Evolutionary conservation across 306 rosid genomes (phyloP).

Genomic region (Rosa lucieae): DNA sequence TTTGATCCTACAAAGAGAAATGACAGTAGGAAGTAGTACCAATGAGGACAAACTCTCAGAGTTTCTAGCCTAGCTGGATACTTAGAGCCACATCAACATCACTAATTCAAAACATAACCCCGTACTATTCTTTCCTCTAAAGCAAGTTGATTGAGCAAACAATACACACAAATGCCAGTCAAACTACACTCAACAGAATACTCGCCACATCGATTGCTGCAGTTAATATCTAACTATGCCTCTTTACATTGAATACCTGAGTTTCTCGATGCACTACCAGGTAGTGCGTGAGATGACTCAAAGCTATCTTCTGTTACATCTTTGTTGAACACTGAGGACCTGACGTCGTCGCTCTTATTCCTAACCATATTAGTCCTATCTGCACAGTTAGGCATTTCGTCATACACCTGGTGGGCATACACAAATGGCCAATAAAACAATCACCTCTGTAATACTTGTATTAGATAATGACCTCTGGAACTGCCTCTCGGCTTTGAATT

Average conservation of each 20-base stretch:
- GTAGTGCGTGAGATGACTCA: slow-evolving; percentile 35
- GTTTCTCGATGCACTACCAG: slow-evolving; percentile 33
- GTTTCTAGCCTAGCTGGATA: background rate
- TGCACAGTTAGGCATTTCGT: slow-evolving; percentile 29
- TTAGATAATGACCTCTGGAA: slow-evolving; percentile 42
- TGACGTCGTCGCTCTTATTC: slow-evolving; percentile 19
- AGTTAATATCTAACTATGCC: background rate
- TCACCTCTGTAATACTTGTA: slow-evolving; percentile 30
- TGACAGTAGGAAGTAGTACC: background rate
- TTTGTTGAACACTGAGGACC: slow-evolving; percentile 32
- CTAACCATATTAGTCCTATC: slow-evolving; percentile 32
- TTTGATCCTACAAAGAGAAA: slow-evolving; percentile 20
- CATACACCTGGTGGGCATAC: slow-evolving; percentile 15
- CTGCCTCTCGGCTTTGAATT: slow-evolving; percentile 29
- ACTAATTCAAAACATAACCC: background rate
- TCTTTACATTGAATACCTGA: slow-evolving; percentile 40
- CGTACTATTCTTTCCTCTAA: background rate
- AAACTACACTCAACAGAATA: background rate
- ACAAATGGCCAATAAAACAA: background rate
- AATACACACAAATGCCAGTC: background rate
- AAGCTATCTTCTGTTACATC: slow-evolving; percentile 31
- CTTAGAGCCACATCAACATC: background rate
- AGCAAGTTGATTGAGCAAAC: background rate
- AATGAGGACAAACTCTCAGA: background rate
- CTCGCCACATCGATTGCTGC: background rate